Base-by-base conservation (phyloP, 495 filamentous ascomycete species). In the Neurospora cerealis region DNA sequence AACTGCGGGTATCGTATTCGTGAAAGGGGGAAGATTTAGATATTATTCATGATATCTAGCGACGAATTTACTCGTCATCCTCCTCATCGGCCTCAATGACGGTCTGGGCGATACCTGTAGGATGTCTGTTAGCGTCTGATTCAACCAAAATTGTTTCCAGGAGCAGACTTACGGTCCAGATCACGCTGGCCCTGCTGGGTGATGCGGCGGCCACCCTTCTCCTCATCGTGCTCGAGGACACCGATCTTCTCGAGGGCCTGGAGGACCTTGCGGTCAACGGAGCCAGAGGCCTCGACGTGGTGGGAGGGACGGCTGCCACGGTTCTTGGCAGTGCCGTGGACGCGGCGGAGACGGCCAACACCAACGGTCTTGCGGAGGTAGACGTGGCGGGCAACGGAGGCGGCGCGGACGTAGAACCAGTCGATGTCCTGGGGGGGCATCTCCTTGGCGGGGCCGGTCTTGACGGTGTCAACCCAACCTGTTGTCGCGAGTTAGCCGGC, bases 381-480 rank as follows among this genome's bases (percentile, higher is more conserved):
- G 88, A 98, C 89, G 87, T 99, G 96, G 81, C 96, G 96, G 79
- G 96, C 96, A 83, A 98, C 90, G 78, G 94, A 88, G 78, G 96
- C 96, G 82, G 95, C 94, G 82, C 96, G 95, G 84, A 97, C 89
- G 91, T 98, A 99, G 91, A 93, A 99, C 95, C 95, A 97, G 88
- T 98, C 95, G 80, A 93, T 91, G 81, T 92, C 92, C 90, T 97
- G 95, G 80, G 95, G 95, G 79, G 95, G 95, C 77, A 98, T 93
- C 88, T 98, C 95, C 86, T 97, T 97, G 83, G 91, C 91, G 83
- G 90, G 88, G 74, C 93, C 95, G 78, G 95, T 97, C 91, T 98
- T 98, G 88, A 98, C 95, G 82, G 95, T 97, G 82, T 98, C 95
- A 84, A 97, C 94, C 95, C 95, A 98, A 86, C 93, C 93, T 95